A percentile compares a stretch with the other conserved stretches of the same genome.
phyloP scores from a whole-genome alignment of 2,329 filamentous ascomycete genomes.

The Amylocarpus encephaloides region DNA sequence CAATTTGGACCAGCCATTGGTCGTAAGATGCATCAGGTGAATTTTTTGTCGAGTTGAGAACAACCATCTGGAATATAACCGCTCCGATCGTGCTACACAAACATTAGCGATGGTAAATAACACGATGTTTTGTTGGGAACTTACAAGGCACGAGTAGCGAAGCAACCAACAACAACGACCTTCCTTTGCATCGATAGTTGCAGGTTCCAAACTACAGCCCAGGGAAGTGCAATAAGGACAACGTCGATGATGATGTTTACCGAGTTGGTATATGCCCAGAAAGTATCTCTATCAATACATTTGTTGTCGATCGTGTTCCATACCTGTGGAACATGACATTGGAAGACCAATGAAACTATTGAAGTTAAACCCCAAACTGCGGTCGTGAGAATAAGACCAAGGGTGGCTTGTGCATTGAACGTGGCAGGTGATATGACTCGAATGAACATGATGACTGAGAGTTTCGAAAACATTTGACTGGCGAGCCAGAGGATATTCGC shows the following conservation, averaged over 20 bases:
- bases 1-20: background rate
- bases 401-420: constrained; percentile 9
- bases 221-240: constrained; percentile 38
- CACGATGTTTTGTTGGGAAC: constrained; percentile 8
- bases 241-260: constrained; percentile 43
- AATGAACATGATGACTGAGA: constrained; percentile 22
- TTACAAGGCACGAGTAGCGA: constrained; percentile 28
- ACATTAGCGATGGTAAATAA: background rate
- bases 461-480: constrained; percentile 15
- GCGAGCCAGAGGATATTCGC: constrained; percentile 4
- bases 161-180: constrained; percentile 6
- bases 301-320: constrained; percentile 17
- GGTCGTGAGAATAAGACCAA: constrained; percentile 7
- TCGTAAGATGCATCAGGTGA: background rate
- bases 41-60: background rate
- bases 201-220: constrained; percentile 40
- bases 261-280: constrained; percentile 44
- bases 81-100: background rate
- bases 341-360: constrained; percentile 16
- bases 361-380: constrained; percentile 17
- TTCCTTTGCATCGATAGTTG: constrained; percentile 34
- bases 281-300: constrained; percentile 20
- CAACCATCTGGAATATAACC: background rate
- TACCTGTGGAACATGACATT: constrained; percentile 21
- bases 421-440: constrained; percentile 12